Base-by-base conservation (phyloP, 495 filamentous ascomycete species). In the Penicillium fimorum region DNA sequence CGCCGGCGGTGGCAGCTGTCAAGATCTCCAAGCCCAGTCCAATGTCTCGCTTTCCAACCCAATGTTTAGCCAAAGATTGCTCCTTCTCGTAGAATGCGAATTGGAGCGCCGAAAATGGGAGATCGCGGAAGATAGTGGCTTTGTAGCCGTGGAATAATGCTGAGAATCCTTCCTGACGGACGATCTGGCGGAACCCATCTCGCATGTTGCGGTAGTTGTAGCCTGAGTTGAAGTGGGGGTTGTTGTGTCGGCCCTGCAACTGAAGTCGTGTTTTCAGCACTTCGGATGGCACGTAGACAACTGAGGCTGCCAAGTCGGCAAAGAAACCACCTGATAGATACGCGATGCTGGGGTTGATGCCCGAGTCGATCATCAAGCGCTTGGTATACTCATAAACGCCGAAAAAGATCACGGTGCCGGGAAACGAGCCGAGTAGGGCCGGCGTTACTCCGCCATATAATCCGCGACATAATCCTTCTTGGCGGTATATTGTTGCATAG, bases 71-170 rank as follows among this genome's bases (percentile, higher is more conserved):
- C 79, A 88, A 80, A 18, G 74, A 81, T 58, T 92, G 93, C 63
- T 89, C 91, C 70, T 97, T 89, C 71, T 98, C 94, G 71, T 97
- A 98, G 69, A 98, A 97, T 51, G 95, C 91, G 71, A 97, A 98
- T 68, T 97, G 93, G 8, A 98, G 75, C 0, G 94, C 94, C 11
- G 91, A 96, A 68, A 96, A 98, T 2, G 94, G 94, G 6, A 98
- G 82, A 67, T 97, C 94, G 55, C 94, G 89, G 77, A 89, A 95
- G 22, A 98, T 84, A 0, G 94, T 98, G 15, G 94, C 79, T 66
- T 92, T 92, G 70, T 94, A 98, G 2, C 95, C 95, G 65, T 96
- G 87, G 69, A 96, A 97, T 2, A 98, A 79, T 13, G 95, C 94
- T 0, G 82, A 79, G 33, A 90, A 75, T 0, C 94, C 94, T 74